Evolutionary conservation across 2,329 filamentous ascomycete species (phyloP).

Genomic region (Hymenoscyphus occultus): DNA sequence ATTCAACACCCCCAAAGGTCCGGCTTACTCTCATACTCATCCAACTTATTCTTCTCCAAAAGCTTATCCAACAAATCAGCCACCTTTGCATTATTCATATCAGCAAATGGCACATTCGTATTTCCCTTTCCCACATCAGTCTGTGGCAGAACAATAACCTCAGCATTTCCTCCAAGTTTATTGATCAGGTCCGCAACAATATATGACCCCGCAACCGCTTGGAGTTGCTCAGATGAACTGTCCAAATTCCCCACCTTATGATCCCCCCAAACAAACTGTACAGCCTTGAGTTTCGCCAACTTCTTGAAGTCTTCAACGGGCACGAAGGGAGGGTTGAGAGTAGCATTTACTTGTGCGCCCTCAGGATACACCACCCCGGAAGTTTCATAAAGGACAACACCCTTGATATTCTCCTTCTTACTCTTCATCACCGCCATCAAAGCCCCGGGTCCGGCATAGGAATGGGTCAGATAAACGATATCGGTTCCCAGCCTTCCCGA

Average conservation of each 20-base stretch:
- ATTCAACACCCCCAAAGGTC: too few species aligned
- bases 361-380: constrained; percentile 19
- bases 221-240: neutral
- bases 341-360: neutral
- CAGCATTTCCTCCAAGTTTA: constrained; percentile 18
- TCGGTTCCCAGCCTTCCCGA: constrained; percentile 14
- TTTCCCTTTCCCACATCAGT: constrained; percentile 14
- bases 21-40: neutral
- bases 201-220: constrained; percentile 7
- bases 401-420: constrained; percentile 17
- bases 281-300: constrained; percentile 13
- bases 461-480: constrained; percentile 21
- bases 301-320: constrained; percentile 19
- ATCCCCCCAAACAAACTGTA: constrained; percentile 23
- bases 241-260: constrained; percentile 6
- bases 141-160: constrained; percentile 15
- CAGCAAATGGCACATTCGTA: constrained; percentile 21
- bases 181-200: constrained; percentile 18
- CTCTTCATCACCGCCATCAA: constrained; percentile 12
- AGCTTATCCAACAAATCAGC: constrained; percentile 17
- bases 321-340: constrained; percentile 9
- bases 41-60: constrained; percentile 13
- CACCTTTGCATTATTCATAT: constrained; percentile 20
- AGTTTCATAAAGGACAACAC: constrained; percentile 19
- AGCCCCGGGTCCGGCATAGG: constrained; percentile 14